Conservation (phyloP, 169 alveolate species). For the Eimeria sp. region DNA sequence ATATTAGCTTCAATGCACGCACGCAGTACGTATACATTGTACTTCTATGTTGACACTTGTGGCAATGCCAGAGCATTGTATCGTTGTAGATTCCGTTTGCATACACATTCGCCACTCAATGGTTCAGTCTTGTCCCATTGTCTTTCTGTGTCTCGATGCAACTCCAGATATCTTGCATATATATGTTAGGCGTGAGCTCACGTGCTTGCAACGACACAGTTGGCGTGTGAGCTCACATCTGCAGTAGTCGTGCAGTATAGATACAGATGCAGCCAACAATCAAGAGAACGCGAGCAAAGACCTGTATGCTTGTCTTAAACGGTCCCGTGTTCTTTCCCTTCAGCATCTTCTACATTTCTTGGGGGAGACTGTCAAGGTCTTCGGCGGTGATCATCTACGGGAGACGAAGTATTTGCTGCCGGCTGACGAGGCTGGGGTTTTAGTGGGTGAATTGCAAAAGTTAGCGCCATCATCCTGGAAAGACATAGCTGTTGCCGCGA, state of each 20-base stretch:
- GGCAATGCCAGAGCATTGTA: background rate
- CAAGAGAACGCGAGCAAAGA: background rate
- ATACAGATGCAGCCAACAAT: no score
- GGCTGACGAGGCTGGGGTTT: background rate
- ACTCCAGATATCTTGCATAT: background rate
- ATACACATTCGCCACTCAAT: background rate
- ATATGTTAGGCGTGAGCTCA: background rate
- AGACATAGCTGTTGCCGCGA: conserved; percentile 13
- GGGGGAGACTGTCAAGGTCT: conserved; percentile 62
- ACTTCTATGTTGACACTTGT: background rate
- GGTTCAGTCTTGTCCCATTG: no score
- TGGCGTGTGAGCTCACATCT: no score
- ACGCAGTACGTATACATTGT: background rate
- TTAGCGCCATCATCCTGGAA: conserved; percentile 12
- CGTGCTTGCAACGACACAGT: background rate
- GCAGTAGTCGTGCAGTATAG: no score
- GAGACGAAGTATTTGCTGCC: conserved; percentile 24
- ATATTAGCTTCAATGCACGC: background rate
- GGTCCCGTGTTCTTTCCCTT: background rate
- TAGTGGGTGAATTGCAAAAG: conserved; percentile 19
- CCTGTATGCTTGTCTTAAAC: background rate
- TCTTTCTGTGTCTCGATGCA: background rate
- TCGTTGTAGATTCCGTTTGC: background rate
- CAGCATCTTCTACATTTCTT: conserved; percentile 46
- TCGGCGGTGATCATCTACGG: conserved; percentile 16